These are phyloP conservation scores for Ambispora gerdemannii DNA, from an alignment of 192 early-diverging fungal species.

Conservation along the genomic window DNA sequence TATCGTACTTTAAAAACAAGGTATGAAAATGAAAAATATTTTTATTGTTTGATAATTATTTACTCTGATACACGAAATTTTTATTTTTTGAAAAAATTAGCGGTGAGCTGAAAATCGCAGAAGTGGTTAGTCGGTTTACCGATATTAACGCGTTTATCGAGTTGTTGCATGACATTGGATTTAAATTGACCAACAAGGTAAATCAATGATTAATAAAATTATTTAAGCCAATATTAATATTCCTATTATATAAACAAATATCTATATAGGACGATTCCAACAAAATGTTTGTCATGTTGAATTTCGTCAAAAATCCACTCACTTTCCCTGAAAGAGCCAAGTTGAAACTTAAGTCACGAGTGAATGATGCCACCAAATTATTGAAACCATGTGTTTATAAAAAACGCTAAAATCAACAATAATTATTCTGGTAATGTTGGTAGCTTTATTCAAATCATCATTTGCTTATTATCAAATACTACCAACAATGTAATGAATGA, in stretches of 20 bases:
- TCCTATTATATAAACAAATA: conserved; percentile 17
- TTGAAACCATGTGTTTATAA: conserved; percentile 63
- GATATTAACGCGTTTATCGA: conserved; percentile 74
- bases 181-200: conserved; percentile 69
- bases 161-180: conserved; percentile 71
- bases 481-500: no score
- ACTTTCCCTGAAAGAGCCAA: conserved; percentile 32
- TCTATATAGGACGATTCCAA: conserved; percentile 63
- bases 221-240: conserved; percentile 1
- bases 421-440: no score
- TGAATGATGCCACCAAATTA: conserved; percentile 44
- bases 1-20: conserved; percentile 74
- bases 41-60: conserved; percentile 4
- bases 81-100: conserved; percentile 41
- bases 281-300: conserved; percentile 95
- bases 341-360: conserved; percentile 44
- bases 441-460: no score
- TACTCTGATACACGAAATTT: neutral
- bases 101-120: conserved; percentile 90
- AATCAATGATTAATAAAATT: neutral
- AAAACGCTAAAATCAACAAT: conserved; percentile 52
- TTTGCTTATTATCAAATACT: no score
- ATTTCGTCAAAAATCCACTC: conserved; percentile 80
- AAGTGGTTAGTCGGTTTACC: conserved; percentile 87
- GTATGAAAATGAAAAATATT: conserved; percentile 42